A percentile compares a stretch with the other conserved stretches of the same genome.
Conservation (phyloP, 441 rosid genomes). For the Mallotus repandus region DNA sequence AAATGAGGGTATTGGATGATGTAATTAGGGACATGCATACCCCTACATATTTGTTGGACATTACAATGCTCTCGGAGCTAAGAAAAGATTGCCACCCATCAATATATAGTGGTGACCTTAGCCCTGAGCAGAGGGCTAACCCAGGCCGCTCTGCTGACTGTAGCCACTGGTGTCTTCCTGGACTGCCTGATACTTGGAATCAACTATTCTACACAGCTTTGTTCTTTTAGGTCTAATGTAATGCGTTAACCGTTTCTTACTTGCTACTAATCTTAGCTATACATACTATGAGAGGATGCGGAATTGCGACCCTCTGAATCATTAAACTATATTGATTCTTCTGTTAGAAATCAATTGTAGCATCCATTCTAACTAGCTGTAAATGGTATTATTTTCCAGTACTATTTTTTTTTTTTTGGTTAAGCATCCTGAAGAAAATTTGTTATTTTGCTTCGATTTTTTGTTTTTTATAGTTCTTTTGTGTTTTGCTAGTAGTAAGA, state of each 20-base stretch:
- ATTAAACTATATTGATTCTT: not conserved
- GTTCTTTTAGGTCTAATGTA: constrained; percentile 29
- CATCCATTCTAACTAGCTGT: not conserved
- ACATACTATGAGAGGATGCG: not conserved
- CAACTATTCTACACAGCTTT: constrained; percentile 64
- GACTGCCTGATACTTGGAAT: constrained; percentile 95
- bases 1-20: constrained; percentile 64
- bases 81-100: constrained; percentile 91
- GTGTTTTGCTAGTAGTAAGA: too few species aligned
- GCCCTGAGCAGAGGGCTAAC: constrained; percentile 54
- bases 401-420: too few species aligned
- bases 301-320: not conserved
- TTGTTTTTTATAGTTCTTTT: too few species aligned
- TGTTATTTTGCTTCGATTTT: too few species aligned
- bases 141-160: constrained; percentile 81
- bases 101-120: constrained; percentile 77
- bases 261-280: not conserved
- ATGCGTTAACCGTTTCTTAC: not conserved
- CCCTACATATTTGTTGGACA: constrained; percentile 69
- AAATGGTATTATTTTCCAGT: constrained; percentile 11
- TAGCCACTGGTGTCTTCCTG: constrained; percentile 99
- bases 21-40: constrained; percentile 53
- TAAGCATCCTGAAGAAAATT: too few species aligned
- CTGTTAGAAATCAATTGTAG: not conserved
- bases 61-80: constrained; percentile 76